Evolutionary conservation across 805 yeast genomes (phyloP).

Genomic region (Candida koratica): DNA sequence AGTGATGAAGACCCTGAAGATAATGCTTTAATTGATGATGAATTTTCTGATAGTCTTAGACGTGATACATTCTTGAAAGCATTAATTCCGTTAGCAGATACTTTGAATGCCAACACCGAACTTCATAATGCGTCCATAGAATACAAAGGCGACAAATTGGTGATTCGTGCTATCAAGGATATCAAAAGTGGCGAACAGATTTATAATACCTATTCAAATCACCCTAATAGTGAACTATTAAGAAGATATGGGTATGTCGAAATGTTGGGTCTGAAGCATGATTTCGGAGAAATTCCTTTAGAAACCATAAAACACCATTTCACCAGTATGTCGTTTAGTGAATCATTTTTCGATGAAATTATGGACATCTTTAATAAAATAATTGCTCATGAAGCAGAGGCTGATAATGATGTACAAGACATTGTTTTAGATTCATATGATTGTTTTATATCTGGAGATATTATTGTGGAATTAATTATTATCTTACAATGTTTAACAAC

Average conservation of each 20-base stretch:
- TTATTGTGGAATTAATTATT: constrained; percentile 55
- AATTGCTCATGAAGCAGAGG: constrained; percentile 26
- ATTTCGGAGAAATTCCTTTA: constrained; percentile 73
- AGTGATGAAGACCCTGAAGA: constrained; percentile 15
- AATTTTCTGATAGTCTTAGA: constrained; percentile 13
- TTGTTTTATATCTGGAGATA: constrained; percentile 53
- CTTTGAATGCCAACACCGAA: constrained; percentile 79
- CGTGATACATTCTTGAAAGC: constrained; percentile 55
- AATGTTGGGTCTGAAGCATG: constrained; percentile 62
- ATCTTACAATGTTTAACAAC: constrained; percentile 50
- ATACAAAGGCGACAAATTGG: constrained; percentile 46
- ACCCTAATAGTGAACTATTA: constrained; percentile 85
- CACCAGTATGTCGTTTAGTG: constrained; percentile 14
- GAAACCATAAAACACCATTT: constrained; percentile 38
- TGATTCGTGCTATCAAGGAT: constrained; percentile 65
- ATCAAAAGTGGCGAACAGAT: constrained; percentile 70
- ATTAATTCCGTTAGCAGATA: constrained; percentile 92
- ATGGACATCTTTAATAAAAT: constrained; percentile 26
- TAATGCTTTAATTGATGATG: constrained; percentile 10
- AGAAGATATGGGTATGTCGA: constrained; percentile 93
- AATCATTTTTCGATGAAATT: constrained; percentile 32
- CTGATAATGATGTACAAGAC: constrained; percentile 40
- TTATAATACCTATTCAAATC: constrained; percentile 85
- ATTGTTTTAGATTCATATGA: constrained; percentile 56
- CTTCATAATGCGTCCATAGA: constrained; percentile 70